A percentile compares a stretch with the other conserved stretches of the same genome.
phyloP scores from a whole-genome alignment of 305 asterid genomes.

The Ilex paraguariensis region DNA sequence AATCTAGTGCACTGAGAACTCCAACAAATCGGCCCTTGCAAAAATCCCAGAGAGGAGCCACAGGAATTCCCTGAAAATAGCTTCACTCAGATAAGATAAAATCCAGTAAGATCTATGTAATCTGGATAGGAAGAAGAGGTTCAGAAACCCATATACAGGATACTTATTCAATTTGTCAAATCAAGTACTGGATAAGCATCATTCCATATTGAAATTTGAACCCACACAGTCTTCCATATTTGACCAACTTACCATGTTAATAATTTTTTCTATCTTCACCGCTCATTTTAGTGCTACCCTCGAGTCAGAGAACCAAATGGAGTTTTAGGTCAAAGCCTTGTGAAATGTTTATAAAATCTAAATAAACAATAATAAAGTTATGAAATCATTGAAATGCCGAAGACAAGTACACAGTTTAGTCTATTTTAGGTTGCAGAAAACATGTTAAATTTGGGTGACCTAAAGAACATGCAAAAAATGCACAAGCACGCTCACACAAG shows the following conservation, averaged over 20 bases:
- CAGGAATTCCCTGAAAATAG: conserved; percentile 56
- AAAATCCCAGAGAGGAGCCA: conserved; percentile 74
- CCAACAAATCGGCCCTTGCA: conserved; percentile 62
- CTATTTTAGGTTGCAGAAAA: no score
- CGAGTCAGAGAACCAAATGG: no score
- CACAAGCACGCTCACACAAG: not conserved
- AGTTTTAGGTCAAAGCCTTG: no score
- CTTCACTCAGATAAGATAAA: conserved; percentile 23
- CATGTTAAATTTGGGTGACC: no score
- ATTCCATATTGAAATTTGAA: not conserved
- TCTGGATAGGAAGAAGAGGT: not conserved
- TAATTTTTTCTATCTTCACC: no score
- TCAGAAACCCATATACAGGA: not conserved
- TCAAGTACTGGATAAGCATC: not conserved
- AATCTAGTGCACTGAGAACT: conserved; percentile 68
- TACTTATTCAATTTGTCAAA: no score
- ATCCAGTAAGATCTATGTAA: not conserved
- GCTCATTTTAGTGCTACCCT: no score
- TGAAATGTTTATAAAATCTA: no score
- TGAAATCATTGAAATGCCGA: no score
- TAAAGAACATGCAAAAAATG: not conserved
- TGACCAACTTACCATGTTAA: not conserved
- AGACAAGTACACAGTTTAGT: no score
- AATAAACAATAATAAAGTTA: no score
- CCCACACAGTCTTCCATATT: not conserved